Conservation (phyloP, 176 grass and related monocot species). For the Oryza longistaminata region DNA sequence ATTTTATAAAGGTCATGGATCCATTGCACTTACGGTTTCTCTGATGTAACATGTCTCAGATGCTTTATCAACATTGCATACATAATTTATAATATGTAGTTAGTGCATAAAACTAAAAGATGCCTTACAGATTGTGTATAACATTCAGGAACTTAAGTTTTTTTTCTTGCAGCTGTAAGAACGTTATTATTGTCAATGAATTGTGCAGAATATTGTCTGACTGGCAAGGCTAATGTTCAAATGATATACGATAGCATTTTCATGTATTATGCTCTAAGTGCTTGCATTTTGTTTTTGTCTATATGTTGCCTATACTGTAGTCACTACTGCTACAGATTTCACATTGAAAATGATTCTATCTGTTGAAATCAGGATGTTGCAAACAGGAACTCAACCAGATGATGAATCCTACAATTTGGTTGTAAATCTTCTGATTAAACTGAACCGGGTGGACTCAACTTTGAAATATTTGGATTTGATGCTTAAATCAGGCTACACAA, state of each 20-base stretch:
- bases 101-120: conserved; percentile 24
- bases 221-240: background rate
- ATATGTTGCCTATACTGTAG: background rate
- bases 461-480: conserved; percentile 81
- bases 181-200: background rate
- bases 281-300: background rate
- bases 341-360: conserved; percentile 56
- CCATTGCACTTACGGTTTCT: background rate
- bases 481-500: conserved; percentile 69
- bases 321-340: conserved; percentile 15
- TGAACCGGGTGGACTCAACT: conserved; percentile 68
- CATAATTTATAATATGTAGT: background rate
- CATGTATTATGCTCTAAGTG: background rate
- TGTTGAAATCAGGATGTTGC: conserved; percentile 94
- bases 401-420: conserved; percentile 97
- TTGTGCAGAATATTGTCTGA: background rate
- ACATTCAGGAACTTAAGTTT: background rate
- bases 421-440: conserved; percentile 64
- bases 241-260: background rate
- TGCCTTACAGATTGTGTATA: background rate
- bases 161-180: background rate
- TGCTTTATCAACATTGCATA: background rate
- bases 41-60: background rate
- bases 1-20: background rate
- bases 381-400: conserved; percentile 73